These are phyloP conservation scores for Silene coronaria DNA, from an alignment of 179 eudicot genomes.

Conservation along the genomic window DNA sequence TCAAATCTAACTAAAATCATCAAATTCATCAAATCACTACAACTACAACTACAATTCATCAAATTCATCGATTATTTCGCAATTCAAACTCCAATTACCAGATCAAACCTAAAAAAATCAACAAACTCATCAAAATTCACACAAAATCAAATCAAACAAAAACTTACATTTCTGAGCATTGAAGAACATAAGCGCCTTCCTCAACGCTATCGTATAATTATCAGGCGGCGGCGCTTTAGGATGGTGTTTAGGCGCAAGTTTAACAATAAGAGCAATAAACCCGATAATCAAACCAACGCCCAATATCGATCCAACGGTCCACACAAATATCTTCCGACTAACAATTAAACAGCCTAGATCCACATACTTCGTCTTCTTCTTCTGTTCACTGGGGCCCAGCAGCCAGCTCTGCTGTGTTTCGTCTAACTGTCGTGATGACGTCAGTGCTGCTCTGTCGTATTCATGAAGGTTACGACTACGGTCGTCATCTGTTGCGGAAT, in stretches of 20 bases:
- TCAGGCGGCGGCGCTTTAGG: constrained; percentile 56
- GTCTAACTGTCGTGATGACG: constrained; percentile 37
- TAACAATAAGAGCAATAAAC: constrained; percentile 53
- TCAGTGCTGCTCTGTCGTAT: not conserved
- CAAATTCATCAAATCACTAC: not conserved
- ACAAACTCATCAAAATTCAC: not conserved
- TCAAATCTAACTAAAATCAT: not conserved
- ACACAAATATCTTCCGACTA: constrained; percentile 60
- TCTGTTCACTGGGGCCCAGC: constrained; percentile 68
- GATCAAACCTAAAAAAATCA: not conserved
- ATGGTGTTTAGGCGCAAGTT: constrained; percentile 58
- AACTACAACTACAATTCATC: not conserved
- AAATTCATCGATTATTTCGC: not conserved
- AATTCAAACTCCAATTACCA: not conserved
- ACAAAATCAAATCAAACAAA: no score
- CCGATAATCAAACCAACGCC: constrained; percentile 56
- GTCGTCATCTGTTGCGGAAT: constrained; percentile 13
- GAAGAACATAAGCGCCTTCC: constrained; percentile 89
- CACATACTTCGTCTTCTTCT: constrained; percentile 78
- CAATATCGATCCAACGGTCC: constrained; percentile 61
- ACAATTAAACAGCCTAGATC: constrained; percentile 83
- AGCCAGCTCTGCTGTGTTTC: constrained; percentile 93
- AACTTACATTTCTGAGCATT: constrained; percentile 85
- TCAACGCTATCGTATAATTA: constrained; percentile 69
- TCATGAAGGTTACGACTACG: constrained; percentile 1